Evolutionary conservation across 495 filamentous ascomycete species (phyloP).

Genomic region (Penicillium manginii): DNA sequence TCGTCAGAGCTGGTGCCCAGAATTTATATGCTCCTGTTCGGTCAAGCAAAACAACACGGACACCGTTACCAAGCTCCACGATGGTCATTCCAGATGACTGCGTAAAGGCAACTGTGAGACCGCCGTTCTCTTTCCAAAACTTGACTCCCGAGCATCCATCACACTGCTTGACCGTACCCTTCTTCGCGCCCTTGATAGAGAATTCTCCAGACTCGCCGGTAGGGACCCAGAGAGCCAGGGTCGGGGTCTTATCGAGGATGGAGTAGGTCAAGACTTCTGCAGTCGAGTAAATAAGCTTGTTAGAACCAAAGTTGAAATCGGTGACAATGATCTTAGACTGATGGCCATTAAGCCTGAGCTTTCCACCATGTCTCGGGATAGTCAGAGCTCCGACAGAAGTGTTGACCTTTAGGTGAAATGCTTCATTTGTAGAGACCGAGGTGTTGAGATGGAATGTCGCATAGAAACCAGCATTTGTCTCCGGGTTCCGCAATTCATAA

Average conservation of each 20-base stretch:
- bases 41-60: conserved; percentile 55
- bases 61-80: conserved; percentile 48
- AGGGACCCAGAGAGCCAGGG: conserved; percentile 58
- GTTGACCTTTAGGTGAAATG: conserved; percentile 56
- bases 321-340: conserved; percentile 65
- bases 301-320: conserved; percentile 55
- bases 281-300: conserved; percentile 61
- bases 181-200: conserved; percentile 48
- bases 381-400: conserved; percentile 57
- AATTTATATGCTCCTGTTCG: conserved; percentile 55
- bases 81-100: conserved; percentile 52
- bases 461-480: conserved; percentile 60
- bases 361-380: conserved; percentile 41
- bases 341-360: conserved; percentile 57
- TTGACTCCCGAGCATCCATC: conserved; percentile 41
- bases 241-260: conserved; percentile 48
- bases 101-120: conserved; percentile 43
- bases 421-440: conserved; percentile 45
- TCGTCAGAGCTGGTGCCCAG: conserved; percentile 59
- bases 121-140: conserved; percentile 36
- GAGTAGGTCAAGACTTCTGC: conserved; percentile 61
- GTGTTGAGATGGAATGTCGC: conserved; percentile 56
- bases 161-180: conserved; percentile 36
- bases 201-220: conserved; percentile 60
- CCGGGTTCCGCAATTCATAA: conserved; percentile 58